Evolutionary conservation across 2,329 filamentous ascomycete species (phyloP).

Genomic region (Xylariaceae sp.): DNA sequence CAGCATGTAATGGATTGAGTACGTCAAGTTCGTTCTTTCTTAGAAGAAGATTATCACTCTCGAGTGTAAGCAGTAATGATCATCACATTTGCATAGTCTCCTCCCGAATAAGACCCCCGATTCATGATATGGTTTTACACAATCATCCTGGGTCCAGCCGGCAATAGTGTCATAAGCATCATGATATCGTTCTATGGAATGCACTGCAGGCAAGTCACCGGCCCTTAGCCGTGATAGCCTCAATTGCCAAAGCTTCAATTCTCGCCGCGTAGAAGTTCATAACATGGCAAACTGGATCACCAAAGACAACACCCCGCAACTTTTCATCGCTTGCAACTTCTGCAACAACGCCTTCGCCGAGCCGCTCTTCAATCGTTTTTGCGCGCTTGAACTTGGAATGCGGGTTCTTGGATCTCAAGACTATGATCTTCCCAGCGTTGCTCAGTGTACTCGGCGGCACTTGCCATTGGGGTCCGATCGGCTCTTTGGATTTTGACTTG

Average conservation of each 20-base stretch:
- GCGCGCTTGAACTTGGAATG: constrained; percentile 36
- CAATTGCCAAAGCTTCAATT: constrained; percentile 67
- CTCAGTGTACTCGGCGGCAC: constrained; percentile 65
- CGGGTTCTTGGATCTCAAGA: constrained; percentile 54
- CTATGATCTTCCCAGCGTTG: constrained; percentile 65
- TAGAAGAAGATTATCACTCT: no score
- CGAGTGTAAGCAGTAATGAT: no score
- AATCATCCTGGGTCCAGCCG: no score
- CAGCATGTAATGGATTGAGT: no score
- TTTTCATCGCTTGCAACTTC: constrained; percentile 65
- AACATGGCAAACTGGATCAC: constrained; percentile 73
- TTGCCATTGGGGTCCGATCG: constrained; percentile 51
- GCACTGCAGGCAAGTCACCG: constrained; percentile 10
- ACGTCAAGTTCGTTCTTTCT: no score
- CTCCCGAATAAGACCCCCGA: no score
- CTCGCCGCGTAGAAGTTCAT: constrained; percentile 74
- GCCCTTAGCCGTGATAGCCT: constrained; percentile 53
- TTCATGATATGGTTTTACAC: no score
- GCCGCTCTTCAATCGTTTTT: constrained; percentile 46
- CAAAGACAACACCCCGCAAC: constrained; percentile 69
- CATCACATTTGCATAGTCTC: no score
- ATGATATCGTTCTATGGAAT: background rate
- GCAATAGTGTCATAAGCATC: background rate
- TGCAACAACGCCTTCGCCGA: constrained; percentile 62
- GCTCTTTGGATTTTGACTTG: constrained; percentile 14